Conservation (phyloP, 1,284 basidiomycete species). For the Tilletia horrida region DNA sequence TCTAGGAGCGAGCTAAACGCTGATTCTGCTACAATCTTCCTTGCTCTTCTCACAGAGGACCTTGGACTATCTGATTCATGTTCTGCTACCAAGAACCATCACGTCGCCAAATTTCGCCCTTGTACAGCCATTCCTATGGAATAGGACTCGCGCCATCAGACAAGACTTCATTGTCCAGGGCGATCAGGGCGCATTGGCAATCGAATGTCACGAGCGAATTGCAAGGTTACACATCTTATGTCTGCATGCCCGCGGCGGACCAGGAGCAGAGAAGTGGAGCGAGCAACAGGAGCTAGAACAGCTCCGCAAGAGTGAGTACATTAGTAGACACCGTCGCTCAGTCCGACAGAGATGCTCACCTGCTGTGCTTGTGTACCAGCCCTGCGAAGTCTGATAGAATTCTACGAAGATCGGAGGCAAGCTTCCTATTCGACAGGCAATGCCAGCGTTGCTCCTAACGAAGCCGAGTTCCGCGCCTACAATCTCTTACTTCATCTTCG, state of each 20-base stretch:
- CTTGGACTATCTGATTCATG: conserved; percentile 84
- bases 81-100: conserved; percentile 66
- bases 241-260: conserved; percentile 63
- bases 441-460: conserved; percentile 68
- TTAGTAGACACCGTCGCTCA: background rate
- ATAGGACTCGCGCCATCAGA: conserved; percentile 82
- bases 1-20: no score
- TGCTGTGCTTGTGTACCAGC: conserved; percentile 44
- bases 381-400: conserved; percentile 83
- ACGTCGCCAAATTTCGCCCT: conserved; percentile 62
- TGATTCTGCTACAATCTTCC: no score
- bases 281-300: conserved; percentile 79
- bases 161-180: conserved; percentile 95
- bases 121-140: conserved; percentile 81
- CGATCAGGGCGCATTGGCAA: conserved; percentile 70
- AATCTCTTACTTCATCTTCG: conserved; percentile 86
- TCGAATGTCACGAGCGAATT: conserved; percentile 87
- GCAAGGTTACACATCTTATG: conserved; percentile 89
- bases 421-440: background rate
- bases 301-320: conserved; percentile 74
- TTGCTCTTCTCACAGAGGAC: conserved; percentile 61
- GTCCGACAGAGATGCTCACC: background rate
- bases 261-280: conserved; percentile 66
- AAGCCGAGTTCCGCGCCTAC: conserved; percentile 93
- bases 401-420: conserved; percentile 69